A percentile compares a stretch with the other conserved stretches of the same genome.
Evolutionary conservation across 2,329 filamentous ascomycete species (phyloP).

Genomic region (Epichloe hybrida): DNA sequence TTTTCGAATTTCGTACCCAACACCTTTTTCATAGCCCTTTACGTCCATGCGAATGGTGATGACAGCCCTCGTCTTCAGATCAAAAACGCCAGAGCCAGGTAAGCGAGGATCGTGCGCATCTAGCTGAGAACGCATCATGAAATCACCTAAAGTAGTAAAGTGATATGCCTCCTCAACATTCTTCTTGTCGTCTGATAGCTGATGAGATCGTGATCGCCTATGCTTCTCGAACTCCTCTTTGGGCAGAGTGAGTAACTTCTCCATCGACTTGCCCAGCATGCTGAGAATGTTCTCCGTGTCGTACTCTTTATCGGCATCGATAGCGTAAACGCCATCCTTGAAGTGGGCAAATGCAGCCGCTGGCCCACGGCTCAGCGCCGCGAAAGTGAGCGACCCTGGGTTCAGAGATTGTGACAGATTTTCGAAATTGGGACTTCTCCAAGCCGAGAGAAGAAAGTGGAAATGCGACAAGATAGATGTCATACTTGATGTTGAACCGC

Average conservation of each 20-base stretch:
- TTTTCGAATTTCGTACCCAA: constrained; percentile 74
- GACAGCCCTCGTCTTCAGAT: constrained; percentile 89
- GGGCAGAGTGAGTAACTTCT: constrained; percentile 78
- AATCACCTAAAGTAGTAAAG: constrained; percentile 74
- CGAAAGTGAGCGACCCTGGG: constrained; percentile 52
- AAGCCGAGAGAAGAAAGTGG: constrained; percentile 77
- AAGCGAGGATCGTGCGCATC: constrained; percentile 79
- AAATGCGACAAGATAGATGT: constrained; percentile 78
- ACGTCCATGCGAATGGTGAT: constrained; percentile 85
- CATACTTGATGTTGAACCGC: constrained; percentile 96
- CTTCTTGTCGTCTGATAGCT: constrained; percentile 58
- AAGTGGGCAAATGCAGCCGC: constrained; percentile 70
- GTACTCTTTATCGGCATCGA: constrained; percentile 90
- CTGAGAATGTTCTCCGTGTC: constrained; percentile 76
- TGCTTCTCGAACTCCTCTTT: constrained; percentile 80
- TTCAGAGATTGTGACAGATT: constrained; percentile 56
- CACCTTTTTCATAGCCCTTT: constrained; percentile 53
- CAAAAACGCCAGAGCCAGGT: constrained; percentile 87
- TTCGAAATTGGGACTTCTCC: constrained; percentile 56
- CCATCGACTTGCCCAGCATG: constrained; percentile 90
- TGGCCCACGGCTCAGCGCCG: constrained; percentile 57
- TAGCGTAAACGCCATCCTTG: constrained; percentile 78
- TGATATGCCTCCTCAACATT: constrained; percentile 68
- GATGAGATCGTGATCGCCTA: constrained; percentile 51
- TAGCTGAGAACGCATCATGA: constrained; percentile 88